Conservation (phyloP, 2,329 filamentous ascomycete genomes). For the Fusarium redolens region DNA sequence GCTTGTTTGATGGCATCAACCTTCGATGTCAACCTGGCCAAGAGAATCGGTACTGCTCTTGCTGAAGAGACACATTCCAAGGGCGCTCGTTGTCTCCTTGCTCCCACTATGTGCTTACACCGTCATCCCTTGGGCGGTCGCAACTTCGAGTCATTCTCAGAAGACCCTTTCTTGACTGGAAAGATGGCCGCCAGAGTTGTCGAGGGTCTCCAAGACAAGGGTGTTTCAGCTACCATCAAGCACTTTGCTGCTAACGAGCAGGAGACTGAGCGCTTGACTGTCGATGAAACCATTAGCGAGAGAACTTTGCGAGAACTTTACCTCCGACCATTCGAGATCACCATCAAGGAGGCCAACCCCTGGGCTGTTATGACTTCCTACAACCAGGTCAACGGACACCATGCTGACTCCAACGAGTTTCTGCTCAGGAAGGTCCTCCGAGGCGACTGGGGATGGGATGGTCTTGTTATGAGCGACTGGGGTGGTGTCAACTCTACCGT, state of each 20-base stretch:
- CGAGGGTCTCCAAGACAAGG: constrained; percentile 54
- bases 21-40: constrained; percentile 69
- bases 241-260: constrained; percentile 59
- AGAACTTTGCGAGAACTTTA: constrained; percentile 45
- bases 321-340: constrained; percentile 55
- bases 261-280: constrained; percentile 45
- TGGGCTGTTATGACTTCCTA: constrained; percentile 52
- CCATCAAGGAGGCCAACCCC: constrained; percentile 53
- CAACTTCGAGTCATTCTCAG: constrained; percentile 46
- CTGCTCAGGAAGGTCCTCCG: constrained; percentile 52
- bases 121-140: constrained; percentile 45
- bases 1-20: constrained; percentile 66
- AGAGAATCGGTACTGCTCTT: constrained; percentile 68
- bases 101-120: constrained; percentile 46
- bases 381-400: constrained; percentile 55
- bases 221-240: constrained; percentile 56
- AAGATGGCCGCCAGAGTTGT: constrained; percentile 47
- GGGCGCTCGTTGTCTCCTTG: constrained; percentile 74
- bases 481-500: constrained; percentile 49
- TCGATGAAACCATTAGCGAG: constrained; percentile 44
- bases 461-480: constrained; percentile 54
- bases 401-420: constrained; percentile 47
- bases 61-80: constrained; percentile 67
- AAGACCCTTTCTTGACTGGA: constrained; percentile 43
- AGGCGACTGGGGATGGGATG: constrained; percentile 57